Evolutionary conservation across 2,329 filamentous ascomycete genomes (phyloP).

Genomic region (Verticillium tricorpus): DNA sequence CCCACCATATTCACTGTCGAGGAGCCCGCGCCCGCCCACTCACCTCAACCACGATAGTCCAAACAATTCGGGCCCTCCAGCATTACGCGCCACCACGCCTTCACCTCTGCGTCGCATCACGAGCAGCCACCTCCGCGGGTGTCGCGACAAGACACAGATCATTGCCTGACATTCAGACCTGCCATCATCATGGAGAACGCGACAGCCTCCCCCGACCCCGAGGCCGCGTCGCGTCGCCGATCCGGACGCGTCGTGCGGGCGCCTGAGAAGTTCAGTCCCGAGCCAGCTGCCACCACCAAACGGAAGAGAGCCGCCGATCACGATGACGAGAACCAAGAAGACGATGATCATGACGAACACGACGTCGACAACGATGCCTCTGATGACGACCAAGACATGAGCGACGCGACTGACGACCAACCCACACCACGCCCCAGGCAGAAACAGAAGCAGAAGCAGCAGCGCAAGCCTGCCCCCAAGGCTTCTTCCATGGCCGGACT

Average conservation of each 20-base stretch:
- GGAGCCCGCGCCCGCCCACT: background rate
- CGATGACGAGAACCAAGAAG: conserved; percentile 41
- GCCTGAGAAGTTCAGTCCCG: conserved; percentile 56
- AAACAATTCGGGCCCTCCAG: background rate
- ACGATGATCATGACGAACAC: conserved; percentile 39
- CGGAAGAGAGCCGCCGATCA: conserved; percentile 50
- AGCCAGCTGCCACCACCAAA: conserved; percentile 46
- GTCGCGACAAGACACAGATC: background rate
- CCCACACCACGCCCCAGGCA: conserved; percentile 10
- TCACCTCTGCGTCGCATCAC: background rate
- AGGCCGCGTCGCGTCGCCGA: conserved; percentile 54
- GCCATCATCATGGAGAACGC: conserved; percentile 48
- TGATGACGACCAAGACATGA: conserved; percentile 40
- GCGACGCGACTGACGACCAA: conserved; percentile 42
- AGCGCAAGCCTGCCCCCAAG: conserved; percentile 33
- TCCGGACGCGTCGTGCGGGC: conserved; percentile 63
- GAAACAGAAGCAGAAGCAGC: conserved; percentile 1
- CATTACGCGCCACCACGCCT: background rate
- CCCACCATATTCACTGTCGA: background rate
- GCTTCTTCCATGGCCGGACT: conserved; percentile 10
- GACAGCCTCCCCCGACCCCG: conserved; percentile 46
- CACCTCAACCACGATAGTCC: background rate
- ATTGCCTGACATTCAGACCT: background rate
- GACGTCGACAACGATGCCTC: conserved; percentile 44
- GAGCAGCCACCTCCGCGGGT: background rate